Evolutionary conservation across 352 stramenopile species (phyloP).

Genomic region (Pythium sp.): DNA sequence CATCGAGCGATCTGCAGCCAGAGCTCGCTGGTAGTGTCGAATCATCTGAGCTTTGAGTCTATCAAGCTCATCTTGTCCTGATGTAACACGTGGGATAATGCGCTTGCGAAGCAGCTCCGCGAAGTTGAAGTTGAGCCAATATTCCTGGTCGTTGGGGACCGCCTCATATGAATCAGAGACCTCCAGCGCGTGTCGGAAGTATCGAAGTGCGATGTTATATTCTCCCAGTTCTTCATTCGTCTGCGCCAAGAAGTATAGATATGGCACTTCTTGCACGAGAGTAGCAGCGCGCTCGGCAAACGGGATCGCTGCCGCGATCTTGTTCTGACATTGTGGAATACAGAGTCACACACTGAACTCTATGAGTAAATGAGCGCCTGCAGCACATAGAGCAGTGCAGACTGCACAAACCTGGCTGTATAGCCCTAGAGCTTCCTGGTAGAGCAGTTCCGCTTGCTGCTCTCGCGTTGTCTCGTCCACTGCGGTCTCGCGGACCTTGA

Average conservation of each 20-base stretch:
- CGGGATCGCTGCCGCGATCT: slow-evolving; percentile 3
- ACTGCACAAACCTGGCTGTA: slow-evolving; percentile 1
- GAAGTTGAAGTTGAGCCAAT: slow-evolving; percentile 19
- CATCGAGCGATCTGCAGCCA: not conserved
- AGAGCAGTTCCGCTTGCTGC: not conserved
- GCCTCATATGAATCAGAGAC: not conserved
- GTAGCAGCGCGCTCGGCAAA: not conserved
- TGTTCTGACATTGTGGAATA: slow-evolving; percentile 4
- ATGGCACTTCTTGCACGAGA: slow-evolving; percentile 1
- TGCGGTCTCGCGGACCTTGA: not conserved
- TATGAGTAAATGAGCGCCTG: not conserved
- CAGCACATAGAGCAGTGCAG: not conserved
- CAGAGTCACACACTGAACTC: not conserved
- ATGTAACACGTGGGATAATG: not conserved
- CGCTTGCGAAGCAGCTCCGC: slow-evolving; percentile 13
- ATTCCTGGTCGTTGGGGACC: slow-evolving; percentile 2
- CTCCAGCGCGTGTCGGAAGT: slow-evolving; percentile 8
- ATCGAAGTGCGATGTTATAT: not conserved
- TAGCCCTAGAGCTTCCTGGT: not conserved
- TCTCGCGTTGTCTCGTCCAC: not conserved
- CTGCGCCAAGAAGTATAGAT: slow-evolving; percentile 16
- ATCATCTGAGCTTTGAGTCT: slow-evolving; percentile 1
- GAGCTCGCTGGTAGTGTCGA: slow-evolving; percentile 10
- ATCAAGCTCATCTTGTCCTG: not conserved
- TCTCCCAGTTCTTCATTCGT: not conserved